Evolutionary conservation across 768 basidiomycete species (phyloP).

Genomic region (Boletus rubroflammeus): DNA sequence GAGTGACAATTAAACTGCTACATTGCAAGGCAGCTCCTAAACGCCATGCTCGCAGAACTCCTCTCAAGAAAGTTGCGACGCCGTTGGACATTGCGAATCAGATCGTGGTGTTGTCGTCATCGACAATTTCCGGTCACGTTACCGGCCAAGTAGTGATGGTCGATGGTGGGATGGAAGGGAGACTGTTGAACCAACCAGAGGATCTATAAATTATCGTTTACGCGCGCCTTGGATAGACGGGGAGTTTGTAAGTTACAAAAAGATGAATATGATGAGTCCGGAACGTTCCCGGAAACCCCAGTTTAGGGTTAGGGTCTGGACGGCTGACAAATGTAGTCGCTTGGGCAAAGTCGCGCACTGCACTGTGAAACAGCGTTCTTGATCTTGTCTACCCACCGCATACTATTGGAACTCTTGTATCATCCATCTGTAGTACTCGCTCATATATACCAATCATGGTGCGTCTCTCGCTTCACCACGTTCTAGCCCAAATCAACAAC

Average conservation of each 20-base stretch:
- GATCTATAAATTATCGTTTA: slow-evolving; percentile 21
- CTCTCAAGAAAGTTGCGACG: slow-evolving; percentile 63
- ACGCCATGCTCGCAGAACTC: slow-evolving; percentile 43
- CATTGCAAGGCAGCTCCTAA: background rate
- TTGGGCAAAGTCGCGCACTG: background rate
- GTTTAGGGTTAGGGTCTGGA: slow-evolving; percentile 20
- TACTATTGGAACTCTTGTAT: background rate
- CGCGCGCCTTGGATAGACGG: background rate
- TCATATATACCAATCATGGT: slow-evolving; percentile 19
- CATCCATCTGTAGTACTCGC: background rate
- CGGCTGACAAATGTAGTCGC: slow-evolving; percentile 21
- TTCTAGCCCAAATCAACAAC: background rate
- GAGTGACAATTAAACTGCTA: slow-evolving; percentile 18
- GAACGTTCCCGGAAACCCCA: slow-evolving; percentile 1
- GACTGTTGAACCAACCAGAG: slow-evolving; percentile 41
- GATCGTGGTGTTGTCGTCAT: slow-evolving; percentile 58
- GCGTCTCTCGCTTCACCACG: background rate
- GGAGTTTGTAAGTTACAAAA: background rate
- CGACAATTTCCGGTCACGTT: slow-evolving; percentile 63
- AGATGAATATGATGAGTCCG: background rate
- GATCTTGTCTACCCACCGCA: slow-evolving; percentile 5
- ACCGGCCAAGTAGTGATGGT: slow-evolving; percentile 70
- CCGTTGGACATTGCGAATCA: slow-evolving; percentile 65
- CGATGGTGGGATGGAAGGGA: slow-evolving; percentile 79
- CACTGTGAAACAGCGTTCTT: background rate